Evolutionary conservation across 306 rosid species (phyloP).

Genomic region (Arachis hypogaea): DNA sequence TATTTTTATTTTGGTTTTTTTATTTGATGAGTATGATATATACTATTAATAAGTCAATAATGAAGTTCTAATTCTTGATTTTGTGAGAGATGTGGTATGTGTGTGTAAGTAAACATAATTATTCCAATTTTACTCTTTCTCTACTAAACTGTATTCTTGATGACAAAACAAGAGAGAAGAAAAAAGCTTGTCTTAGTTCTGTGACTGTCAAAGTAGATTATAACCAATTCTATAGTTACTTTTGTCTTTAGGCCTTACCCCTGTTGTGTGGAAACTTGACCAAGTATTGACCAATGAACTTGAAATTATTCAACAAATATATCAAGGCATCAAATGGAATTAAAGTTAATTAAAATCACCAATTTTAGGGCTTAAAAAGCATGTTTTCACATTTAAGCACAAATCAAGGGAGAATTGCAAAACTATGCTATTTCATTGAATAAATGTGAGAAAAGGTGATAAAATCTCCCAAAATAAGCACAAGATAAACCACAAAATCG

Average conservation of each 20-base stretch:
- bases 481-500: no score
- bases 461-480: no score
- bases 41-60: background rate
- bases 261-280: constrained; percentile 26
- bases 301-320: no score
- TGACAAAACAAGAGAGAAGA: constrained; percentile 2
- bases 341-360: no score
- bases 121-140: background rate
- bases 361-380: no score
- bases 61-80: background rate
- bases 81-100: background rate
- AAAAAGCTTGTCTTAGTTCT: constrained; percentile 20
- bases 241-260: background rate
- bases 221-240: background rate
- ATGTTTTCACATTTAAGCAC: no score
- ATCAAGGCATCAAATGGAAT: no score
- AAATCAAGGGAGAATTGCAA: no score
- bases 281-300: background rate
- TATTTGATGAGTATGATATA: background rate
- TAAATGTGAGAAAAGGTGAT: no score
- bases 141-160: background rate
- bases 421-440: no score
- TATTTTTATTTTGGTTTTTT: background rate
- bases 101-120: no score
- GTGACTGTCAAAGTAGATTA: constrained; percentile 3